phyloP scores from a whole-genome alignment of 75 land plant genomes.

The Azolla pinnata region DNA sequence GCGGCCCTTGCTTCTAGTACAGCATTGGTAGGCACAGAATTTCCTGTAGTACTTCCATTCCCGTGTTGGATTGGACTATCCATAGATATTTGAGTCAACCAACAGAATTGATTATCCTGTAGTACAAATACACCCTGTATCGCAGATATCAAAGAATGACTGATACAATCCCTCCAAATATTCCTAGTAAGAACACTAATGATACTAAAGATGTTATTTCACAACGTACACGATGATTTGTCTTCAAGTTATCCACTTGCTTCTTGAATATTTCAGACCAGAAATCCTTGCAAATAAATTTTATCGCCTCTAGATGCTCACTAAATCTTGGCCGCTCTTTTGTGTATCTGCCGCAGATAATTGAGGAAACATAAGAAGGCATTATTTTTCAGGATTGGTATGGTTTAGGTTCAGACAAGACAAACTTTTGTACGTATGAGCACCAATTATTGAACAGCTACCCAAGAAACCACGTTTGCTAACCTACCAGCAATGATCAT shows the following conservation, averaged over 20 bases:
- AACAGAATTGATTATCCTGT: conserved; percentile 83
- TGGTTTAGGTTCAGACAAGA: no score
- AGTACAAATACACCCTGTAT: conserved; percentile 88
- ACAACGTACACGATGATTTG: conserved; percentile 71
- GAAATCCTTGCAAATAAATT: conserved; percentile 94
- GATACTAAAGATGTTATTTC: neutral
- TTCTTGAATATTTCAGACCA: conserved; percentile 97
- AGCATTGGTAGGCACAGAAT: conserved; percentile 11
- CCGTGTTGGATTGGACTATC: conserved; percentile 32
- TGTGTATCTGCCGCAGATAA: conserved; percentile 80
- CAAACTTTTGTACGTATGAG: no score
- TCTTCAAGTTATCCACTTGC: conserved; percentile 91
- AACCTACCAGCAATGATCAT: no score
- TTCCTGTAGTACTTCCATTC: conserved; percentile 9
- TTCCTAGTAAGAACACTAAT: neutral
- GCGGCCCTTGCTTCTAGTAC: conserved; percentile 39
- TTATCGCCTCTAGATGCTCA: conserved; percentile 89
- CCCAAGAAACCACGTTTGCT: no score
- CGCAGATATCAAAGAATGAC: neutral
- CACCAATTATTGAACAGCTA: no score
- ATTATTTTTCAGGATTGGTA: no score
- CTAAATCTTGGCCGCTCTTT: conserved; percentile 84
- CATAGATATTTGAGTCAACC: conserved; percentile 71
- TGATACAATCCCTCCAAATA: neutral
- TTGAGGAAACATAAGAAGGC: no score